Evolutionary conservation across 495 filamentous ascomycete species (phyloP), one percentile per base, ranked within the genome.

Genomic region (Wilcoxina mikolae): DNA sequence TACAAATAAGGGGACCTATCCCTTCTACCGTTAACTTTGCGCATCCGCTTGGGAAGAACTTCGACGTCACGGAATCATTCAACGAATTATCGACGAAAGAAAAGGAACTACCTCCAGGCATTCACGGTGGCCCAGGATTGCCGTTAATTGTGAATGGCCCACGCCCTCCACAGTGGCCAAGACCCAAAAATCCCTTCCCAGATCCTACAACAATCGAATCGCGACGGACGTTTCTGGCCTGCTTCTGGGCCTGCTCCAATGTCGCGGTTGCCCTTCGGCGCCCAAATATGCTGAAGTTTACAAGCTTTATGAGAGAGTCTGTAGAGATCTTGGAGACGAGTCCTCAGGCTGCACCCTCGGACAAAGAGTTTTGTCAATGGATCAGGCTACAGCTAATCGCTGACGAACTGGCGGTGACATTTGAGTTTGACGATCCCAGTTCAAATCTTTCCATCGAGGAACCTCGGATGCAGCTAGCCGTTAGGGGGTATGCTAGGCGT

Each of bases 281-380:
- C n/a, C 80, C 83, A 0, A 87, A 88, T 57, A 69, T 95, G 12
- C 73, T 94, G 29, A 75, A 84, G 15, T 94, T 85, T 81, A 81
- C 81, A 9, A 72, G 80, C 3, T 93, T 91, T 61, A 86, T 94
- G 80, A 77, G 81, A 17, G 88, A 96, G 60, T 89, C 82, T 57
- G 67, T 95, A 43, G 77, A 84, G 0, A 75, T 83, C 2, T 70
- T 96, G 2, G 78, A 86, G 64, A 77, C 69, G 2, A 83, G 82
- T 18, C 75, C 83, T 3, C 78, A 89, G 27, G 80, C 84, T 0
- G 70, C 79, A 7, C 76, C 80, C 0, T 81, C 84, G 1, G 90
- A 96, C 64, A 78, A 72, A 58, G 70, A 76, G 5, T 68, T 94
- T 12, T 78, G 81, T 51, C 83, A 89, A 56, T 80, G 85, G 71